These are phyloP conservation scores for Rhizopogon roseolus DNA, from an alignment of 768 basidiomycete genomes.

Conservation along the genomic window DNA sequence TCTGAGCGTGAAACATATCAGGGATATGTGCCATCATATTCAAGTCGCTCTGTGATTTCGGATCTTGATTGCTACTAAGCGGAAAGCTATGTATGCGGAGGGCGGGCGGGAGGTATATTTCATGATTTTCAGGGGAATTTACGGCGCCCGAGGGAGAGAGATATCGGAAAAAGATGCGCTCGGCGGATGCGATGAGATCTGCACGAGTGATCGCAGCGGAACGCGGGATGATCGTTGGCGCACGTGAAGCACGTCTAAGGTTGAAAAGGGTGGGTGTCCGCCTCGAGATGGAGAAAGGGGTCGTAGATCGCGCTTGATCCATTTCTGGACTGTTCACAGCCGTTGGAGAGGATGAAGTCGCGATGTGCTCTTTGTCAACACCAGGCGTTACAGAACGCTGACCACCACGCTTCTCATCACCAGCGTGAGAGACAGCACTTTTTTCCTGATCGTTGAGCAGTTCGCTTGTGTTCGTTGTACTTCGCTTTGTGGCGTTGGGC, in stretches of 20 bases:
- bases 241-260: slow-evolving; percentile 74
- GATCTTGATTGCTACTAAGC: slow-evolving; percentile 68
- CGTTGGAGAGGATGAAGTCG: slow-evolving; percentile 42
- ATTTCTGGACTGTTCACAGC: slow-evolving; percentile 35
- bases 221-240: slow-evolving; percentile 92
- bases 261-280: slow-evolving; percentile 77
- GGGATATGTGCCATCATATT: slow-evolving; percentile 84
- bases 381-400: slow-evolving; percentile 46
- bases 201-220: slow-evolving; percentile 85
- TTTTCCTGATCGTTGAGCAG: slow-evolving; percentile 67
- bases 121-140: slow-evolving; percentile 85
- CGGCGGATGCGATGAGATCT: slow-evolving; percentile 89
- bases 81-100: slow-evolving; percentile 92
- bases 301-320: slow-evolving; percentile 61
- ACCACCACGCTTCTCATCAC: slow-evolving; percentile 43
- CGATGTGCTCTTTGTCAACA: slow-evolving; percentile 31
- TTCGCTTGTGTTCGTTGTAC: slow-evolving; percentile 78
- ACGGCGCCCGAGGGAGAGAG: slow-evolving; percentile 77
- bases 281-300: slow-evolving; percentile 73
- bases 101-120: slow-evolving; percentile 94
- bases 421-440: slow-evolving; percentile 46
- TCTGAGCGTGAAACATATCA: slow-evolving; percentile 96
- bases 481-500: slow-evolving; percentile 62
- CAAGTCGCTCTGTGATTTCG: slow-evolving; percentile 60
- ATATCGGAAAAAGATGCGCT: slow-evolving; percentile 94